Evolutionary conservation across 192 early-diverging fungal genomes (phyloP).

Genomic region (Piromyces sp.): DNA sequence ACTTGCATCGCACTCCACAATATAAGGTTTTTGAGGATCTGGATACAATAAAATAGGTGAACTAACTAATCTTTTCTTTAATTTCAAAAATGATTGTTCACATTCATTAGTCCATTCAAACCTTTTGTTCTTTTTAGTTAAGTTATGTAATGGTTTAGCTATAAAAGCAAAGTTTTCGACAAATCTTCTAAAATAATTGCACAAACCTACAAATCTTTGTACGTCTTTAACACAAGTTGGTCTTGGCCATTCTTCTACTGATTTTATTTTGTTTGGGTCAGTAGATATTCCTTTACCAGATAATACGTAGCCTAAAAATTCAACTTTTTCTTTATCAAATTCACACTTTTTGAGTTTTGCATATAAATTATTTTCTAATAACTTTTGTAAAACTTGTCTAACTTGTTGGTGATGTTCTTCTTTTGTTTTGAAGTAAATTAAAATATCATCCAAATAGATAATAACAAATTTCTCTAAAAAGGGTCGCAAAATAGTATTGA

Average conservation of each 20-base stretch:
- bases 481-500: constrained; percentile 14
- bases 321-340: constrained; percentile 5
- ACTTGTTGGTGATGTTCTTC: constrained; percentile 6
- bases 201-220: constrained; percentile 9
- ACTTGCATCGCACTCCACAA: no score
- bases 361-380: constrained; percentile 9
- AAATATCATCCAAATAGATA: constrained; percentile 20
- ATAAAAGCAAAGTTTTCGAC: constrained; percentile 5
- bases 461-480: constrained; percentile 5
- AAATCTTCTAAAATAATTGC: constrained; percentile 14
- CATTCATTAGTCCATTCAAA: constrained; percentile 5
- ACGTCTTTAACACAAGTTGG: constrained; percentile 5
- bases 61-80: constrained; percentile 9
- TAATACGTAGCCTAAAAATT: constrained; percentile 14
- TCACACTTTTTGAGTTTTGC: constrained; percentile 19
- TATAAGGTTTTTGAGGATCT: no score
- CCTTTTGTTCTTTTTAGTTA: neutral
- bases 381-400: constrained; percentile 5
- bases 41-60: no score
- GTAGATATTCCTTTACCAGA: constrained; percentile 12
- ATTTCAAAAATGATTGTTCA: constrained; percentile 5
- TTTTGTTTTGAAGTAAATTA: constrained; percentile 9
- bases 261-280: constrained; percentile 9
- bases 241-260: constrained; percentile 7
- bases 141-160: constrained; percentile 6